These are phyloP conservation scores for Dipteronia dyeriana DNA, from an alignment of 345 rosid genomes.

Conservation along the genomic window DNA sequence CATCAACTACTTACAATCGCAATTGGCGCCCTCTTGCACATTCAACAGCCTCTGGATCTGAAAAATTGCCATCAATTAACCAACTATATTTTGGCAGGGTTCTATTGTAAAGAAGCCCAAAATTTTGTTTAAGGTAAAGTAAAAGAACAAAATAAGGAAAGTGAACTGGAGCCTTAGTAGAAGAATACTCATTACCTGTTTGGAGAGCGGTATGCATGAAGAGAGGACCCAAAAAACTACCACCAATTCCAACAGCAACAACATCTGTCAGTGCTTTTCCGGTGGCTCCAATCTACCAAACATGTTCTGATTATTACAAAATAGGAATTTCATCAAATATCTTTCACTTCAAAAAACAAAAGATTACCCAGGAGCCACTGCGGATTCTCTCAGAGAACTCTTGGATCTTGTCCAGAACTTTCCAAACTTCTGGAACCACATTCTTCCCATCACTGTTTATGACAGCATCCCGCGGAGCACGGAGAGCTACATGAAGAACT, in stretches of 20 bases:
- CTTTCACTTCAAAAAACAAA: conserved; percentile 2
- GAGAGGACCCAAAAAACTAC: conserved; percentile 95
- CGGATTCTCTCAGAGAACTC: conserved; percentile 84
- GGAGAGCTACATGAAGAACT: conserved; percentile 93
- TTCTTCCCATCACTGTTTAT: conserved; percentile 80
- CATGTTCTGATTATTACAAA: conserved; percentile 23
- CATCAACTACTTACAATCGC: conserved; percentile 67
- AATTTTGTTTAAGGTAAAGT: conserved; percentile 11
- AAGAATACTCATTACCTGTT: conserved; percentile 54
- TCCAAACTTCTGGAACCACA: conserved; percentile 92
- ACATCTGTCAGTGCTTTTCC: conserved; percentile 88
- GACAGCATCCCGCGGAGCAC: conserved; percentile 81
- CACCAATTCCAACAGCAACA: conserved; percentile 90
- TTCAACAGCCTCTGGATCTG: conserved; percentile 79
- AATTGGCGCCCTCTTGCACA: conserved; percentile 78
- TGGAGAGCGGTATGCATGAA: conserved; percentile 95
- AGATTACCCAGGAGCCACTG: conserved; percentile 88
- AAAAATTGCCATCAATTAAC: conserved; percentile 32
- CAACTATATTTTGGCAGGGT: conserved; percentile 1
- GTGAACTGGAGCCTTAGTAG: conserved; percentile 7
- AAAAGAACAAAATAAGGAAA: background rate
- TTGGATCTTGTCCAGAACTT: conserved; percentile 82
- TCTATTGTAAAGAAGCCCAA: conserved; percentile 20
- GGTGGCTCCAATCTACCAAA: conserved; percentile 87
- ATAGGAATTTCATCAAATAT: conserved; percentile 14